Conservation (phyloP, 768 basidiomycete species). For the Gloeopeniophorella convolvens region DNA sequence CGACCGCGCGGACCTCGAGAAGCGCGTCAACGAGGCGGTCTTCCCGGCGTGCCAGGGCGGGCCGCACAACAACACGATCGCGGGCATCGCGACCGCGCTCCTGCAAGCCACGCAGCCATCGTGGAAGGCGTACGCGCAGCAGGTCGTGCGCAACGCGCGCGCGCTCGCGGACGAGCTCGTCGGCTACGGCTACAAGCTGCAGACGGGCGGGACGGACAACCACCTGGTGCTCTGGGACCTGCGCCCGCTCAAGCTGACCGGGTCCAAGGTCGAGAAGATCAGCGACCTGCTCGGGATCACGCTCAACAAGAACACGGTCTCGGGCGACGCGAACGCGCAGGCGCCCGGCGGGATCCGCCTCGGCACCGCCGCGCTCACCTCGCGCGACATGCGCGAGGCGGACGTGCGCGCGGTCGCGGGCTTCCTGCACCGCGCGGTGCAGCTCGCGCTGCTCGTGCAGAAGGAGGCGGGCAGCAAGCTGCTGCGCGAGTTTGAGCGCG, state of each 20-base stretch:
- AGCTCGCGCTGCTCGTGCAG: slow-evolving; percentile 83
- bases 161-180: slow-evolving; percentile 69
- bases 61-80: slow-evolving; percentile 99
- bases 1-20: slow-evolving; percentile 82
- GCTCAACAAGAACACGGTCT: slow-evolving; percentile 97
- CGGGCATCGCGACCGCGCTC: slow-evolving; percentile 88
- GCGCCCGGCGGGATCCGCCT: slow-evolving; percentile 96
- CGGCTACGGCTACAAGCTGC: slow-evolving; percentile 86
- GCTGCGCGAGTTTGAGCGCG: slow-evolving; percentile 91
- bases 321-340: slow-evolving; percentile 92
- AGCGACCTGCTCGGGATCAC: slow-evolving; percentile 96
- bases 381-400: slow-evolving; percentile 83
- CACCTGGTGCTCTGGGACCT: slow-evolving; percentile 98
- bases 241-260: slow-evolving; percentile 91
- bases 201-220: slow-evolving; percentile 95
- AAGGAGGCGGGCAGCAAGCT: slow-evolving; percentile 93
- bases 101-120: slow-evolving; percentile 85
- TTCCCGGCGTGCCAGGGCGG: slow-evolving; percentile 99
- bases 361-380: slow-evolving; percentile 90
- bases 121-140: slow-evolving; percentile 88
- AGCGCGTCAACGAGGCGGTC: slow-evolving; percentile 95
- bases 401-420: slow-evolving; percentile 84
- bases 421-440: slow-evolving; percentile 92
- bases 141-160: slow-evolving; percentile 85
- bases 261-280: slow-evolving; percentile 97